These are phyloP conservation scores for Monosporascus sp. DNA, from an alignment of 2,329 filamentous ascomycete genomes.

Conservation along the genomic window DNA sequence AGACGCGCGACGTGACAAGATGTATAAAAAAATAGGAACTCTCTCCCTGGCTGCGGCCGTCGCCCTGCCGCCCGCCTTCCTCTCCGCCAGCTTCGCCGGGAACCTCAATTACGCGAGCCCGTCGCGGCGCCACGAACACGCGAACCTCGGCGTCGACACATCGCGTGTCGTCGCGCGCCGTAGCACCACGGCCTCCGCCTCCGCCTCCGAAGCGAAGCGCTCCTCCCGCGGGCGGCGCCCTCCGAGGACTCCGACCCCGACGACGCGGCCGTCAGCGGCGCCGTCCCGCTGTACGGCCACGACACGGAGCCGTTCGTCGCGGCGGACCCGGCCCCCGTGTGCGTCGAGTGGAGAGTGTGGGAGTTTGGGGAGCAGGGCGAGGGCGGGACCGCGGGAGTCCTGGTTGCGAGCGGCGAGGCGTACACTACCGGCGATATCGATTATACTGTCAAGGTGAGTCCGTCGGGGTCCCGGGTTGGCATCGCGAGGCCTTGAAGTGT, in stretches of 20 bases:
- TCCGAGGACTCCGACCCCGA: constrained; percentile 39
- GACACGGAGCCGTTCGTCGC: constrained; percentile 43
- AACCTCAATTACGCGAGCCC: constrained; percentile 67
- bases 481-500: neutral
- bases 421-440: constrained; percentile 71
- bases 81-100: constrained; percentile 19
- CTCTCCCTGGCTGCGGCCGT: constrained; percentile 3
- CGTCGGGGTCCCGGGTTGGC: neutral
- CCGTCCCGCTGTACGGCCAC: constrained; percentile 39
- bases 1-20: neutral
- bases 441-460: constrained; percentile 62
- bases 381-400: constrained; percentile 41
- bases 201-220: constrained; percentile 36
- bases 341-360: constrained; percentile 60
- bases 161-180: constrained; percentile 54
- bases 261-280: constrained; percentile 38
- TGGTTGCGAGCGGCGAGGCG: constrained; percentile 52
- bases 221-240: constrained; percentile 40
- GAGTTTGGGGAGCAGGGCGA: constrained; percentile 38
- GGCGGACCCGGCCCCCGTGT: constrained; percentile 47
- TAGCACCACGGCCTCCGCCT: constrained; percentile 45
- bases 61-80: constrained; percentile 3
- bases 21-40: neutral
- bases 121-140: constrained; percentile 60
- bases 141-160: constrained; percentile 59